phyloP scores from a whole-genome alignment of 768 basidiomycete genomes.

The Termitomyces sp. region DNA sequence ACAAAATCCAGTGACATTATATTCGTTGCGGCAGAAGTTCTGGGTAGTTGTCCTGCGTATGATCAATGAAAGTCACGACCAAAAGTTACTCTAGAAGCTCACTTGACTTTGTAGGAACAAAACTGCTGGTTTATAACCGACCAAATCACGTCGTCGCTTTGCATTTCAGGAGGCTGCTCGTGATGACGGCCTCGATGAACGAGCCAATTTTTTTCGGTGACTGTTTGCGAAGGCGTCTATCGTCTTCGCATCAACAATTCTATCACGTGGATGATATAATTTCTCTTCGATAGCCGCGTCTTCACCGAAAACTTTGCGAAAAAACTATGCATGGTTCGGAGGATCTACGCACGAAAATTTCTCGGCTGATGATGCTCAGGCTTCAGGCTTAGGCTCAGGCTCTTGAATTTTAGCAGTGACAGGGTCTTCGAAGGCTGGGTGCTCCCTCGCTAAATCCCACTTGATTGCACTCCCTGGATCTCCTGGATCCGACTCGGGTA shows the following conservation, averaged over 20 bases:
- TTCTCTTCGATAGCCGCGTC: no score
- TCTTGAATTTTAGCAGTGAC: not conserved
- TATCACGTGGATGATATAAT: not conserved
- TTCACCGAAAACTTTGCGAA: no score
- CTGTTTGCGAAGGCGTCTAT: conserved; percentile 12
- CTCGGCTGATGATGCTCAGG: not conserved
- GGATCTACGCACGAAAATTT: not conserved
- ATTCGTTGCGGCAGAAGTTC: conserved; percentile 98
- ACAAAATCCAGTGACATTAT: conserved; percentile 96
- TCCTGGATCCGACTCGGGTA: not conserved
- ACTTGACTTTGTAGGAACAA: conserved; percentile 99
- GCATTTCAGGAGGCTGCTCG: conserved; percentile 42
- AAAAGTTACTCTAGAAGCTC: conserved; percentile 26
- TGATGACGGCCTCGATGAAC: not conserved
- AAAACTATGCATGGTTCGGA: not conserved
- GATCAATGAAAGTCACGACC: conserved; percentile 4
- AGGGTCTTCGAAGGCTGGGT: not conserved
- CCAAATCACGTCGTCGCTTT: conserved; percentile 99
- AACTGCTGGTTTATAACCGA: conserved; percentile 91
- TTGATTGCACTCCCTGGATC: not conserved
- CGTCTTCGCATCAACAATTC: not conserved
- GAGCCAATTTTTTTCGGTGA: conserved; percentile 11
- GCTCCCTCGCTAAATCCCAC: not conserved
- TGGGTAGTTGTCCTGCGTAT: conserved; percentile 79
- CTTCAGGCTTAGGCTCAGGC: no score